Evolutionary conservation across 106 monocot genomes (phyloP), one percentile per base, ranked within the genome.

Genomic region (Dactylorhiza incarnata): DNA sequence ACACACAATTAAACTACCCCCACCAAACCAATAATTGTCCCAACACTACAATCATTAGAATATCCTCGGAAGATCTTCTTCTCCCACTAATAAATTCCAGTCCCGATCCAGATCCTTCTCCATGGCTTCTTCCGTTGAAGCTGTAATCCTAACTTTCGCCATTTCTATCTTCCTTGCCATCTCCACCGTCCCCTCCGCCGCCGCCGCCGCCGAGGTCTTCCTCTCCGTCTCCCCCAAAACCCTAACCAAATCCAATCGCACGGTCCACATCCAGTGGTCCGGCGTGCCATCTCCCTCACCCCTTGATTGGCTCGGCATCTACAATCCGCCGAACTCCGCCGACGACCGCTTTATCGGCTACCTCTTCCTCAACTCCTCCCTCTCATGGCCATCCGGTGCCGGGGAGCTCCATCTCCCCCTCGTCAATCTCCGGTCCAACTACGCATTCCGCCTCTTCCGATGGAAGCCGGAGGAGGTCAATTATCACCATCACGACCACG

Each of bases 291-390:
- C 82, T 76, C 99, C 99, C 17, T 84, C 87, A 25, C 69, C 74
- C 9, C 89, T 91, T 76, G 99, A 99, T 68, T 99, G 85, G 86
- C 76, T 99, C 56, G 99, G 91, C 9, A 89, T 99, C 86, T 99
- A 94, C 85, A 88, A 89, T 13, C 99, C 99, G 0, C 89, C 99
- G 9, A 25, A 48, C 51, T 99, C 94, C 44, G 44, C 49, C 54
- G 84, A 99, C 80, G 17, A 71, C 12, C 49, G 83, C 52, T 99
- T 94, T 85, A 83, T 99, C 73, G 99, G 99, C 48, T 99, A 99
- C 83, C 37, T 89, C 72, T 85, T 94, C 84, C 99, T 95, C 78
- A 83, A 83, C 79, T 73, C 81, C 24, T 91, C 95, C 70, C 24
- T 58, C 16, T 49, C 63, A 15, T 92, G 89, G 89, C 49, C 37